A percentile compares a stretch with the other conserved stretches of the same genome.
Conservation (phyloP, 202 grass and related monocot species). For the Zoysia matrella region DNA sequence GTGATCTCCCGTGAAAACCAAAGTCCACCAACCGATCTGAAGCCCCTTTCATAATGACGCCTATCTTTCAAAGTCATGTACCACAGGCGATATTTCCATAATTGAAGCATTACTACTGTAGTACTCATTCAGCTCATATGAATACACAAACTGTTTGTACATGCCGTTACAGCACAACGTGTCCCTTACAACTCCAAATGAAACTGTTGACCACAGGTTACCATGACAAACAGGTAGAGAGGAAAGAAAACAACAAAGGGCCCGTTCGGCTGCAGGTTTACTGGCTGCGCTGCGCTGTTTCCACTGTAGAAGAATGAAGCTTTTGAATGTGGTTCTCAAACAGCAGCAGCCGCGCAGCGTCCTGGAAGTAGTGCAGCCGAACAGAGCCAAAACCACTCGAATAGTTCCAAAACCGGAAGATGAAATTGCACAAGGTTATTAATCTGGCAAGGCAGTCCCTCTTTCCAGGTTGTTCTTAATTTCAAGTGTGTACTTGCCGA, state of each 20-base stretch:
- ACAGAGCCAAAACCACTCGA: not conserved
- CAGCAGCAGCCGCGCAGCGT: too few relatives aligned
- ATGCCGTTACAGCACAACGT: slow-evolving; percentile 28
- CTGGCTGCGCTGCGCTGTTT: too few relatives aligned
- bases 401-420: not conserved
- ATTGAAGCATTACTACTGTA: not conserved
- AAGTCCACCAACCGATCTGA: too few relatives aligned
- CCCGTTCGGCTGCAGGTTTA: too few relatives aligned
- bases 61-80: too few relatives aligned
- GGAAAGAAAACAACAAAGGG: not conserved
- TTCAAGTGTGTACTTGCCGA: too few relatives aligned
- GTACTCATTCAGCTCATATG: slow-evolving; percentile 5
- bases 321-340: too few relatives aligned
- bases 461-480: too few relatives aligned
- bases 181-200: slow-evolving; percentile 31
- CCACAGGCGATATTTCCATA: not conserved
- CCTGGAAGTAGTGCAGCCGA: too few relatives aligned
- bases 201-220: slow-evolving; percentile 21
- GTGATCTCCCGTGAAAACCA: too few relatives aligned
- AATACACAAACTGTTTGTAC: slow-evolving; percentile 38
- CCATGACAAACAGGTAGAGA: not conserved
- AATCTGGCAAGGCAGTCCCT: slow-evolving; percentile 80
- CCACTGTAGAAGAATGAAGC: too few relatives aligned
- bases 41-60: too few relatives aligned
- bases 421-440: not conserved